phyloP scores from a whole-genome alignment of 208 protist species.

The Leishmania aethiopica region DNA sequence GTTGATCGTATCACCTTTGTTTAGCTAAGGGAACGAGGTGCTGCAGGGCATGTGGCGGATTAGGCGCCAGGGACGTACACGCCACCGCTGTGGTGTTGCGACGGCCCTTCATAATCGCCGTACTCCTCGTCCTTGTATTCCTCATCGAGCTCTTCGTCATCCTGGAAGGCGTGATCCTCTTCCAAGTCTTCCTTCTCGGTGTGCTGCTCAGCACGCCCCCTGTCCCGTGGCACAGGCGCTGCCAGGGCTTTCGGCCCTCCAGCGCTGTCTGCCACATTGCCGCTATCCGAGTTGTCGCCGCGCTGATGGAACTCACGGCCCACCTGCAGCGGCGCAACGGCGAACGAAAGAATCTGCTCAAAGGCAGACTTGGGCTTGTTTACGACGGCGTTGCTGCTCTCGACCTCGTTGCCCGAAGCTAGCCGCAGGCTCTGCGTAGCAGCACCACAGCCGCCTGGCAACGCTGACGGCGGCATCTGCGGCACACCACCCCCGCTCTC shows the following conservation, averaged over 20 bases:
- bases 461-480: neutral
- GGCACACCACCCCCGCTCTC: slow-evolving; percentile 7
- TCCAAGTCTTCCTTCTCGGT: neutral
- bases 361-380: slow-evolving; percentile 36
- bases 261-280: neutral
- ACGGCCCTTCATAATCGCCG: slow-evolving; percentile 31
- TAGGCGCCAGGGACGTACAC: neutral
- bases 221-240: neutral
- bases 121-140: slow-evolving; percentile 19
- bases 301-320: slow-evolving; percentile 44
- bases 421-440: neutral
- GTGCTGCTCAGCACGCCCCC: neutral
- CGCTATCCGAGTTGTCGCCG: slow-evolving; percentile 1
- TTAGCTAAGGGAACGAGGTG: neutral
- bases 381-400: neutral
- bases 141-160: slow-evolving; percentile 11
- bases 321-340: slow-evolving; percentile 33
- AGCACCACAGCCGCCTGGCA: neutral
- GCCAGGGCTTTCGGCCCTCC: neutral
- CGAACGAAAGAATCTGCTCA: slow-evolving; percentile 49
- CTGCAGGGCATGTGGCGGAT: neutral
- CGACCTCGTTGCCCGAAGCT: neutral
- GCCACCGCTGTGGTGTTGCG: neutral
- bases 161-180: slow-evolving; percentile 9
- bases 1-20: neutral